Conservation (phyloP, 2,329 filamentous ascomycete genomes). For the Monosporascus sp. region DNA sequence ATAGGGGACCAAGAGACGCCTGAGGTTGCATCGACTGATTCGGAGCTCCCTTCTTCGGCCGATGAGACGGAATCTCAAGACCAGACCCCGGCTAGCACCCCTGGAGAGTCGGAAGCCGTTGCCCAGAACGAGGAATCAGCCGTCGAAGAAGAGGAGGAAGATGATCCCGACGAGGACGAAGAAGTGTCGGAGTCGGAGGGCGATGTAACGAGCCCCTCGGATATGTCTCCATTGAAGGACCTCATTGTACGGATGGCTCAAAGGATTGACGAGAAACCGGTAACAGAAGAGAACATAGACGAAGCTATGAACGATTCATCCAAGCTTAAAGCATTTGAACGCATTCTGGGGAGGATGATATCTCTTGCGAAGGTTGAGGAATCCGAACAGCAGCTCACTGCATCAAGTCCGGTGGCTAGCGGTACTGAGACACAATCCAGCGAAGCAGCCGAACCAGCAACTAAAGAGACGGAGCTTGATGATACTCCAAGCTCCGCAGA, state of each 20-base stretch:
- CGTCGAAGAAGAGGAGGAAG: conserved; percentile 11
- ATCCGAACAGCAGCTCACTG: neutral
- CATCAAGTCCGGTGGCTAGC: neutral
- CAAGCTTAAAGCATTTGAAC: conserved; percentile 45
- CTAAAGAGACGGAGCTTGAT: neutral
- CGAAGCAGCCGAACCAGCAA: neutral
- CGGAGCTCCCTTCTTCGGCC: neutral
- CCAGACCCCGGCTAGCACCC: conserved; percentile 1
- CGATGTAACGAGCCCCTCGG: conserved; percentile 27
- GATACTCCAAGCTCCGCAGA: conserved; percentile 1
- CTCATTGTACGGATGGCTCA: conserved; percentile 48
- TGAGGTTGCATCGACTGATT: neutral
- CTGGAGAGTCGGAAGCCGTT: conserved; percentile 14
- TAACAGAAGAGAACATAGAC: conserved; percentile 17
- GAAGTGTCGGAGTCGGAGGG: conserved; percentile 10
- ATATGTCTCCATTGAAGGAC: conserved; percentile 30
- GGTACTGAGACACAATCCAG: neutral
- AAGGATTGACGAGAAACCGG: conserved; percentile 33
- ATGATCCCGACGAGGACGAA: conserved; percentile 10
- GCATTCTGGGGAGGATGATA: conserved; percentile 45
- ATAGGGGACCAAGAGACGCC: neutral
- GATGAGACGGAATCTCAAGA: conserved; percentile 1
- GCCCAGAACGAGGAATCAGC: conserved; percentile 21
- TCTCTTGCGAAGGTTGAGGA: conserved; percentile 27
- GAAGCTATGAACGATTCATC: conserved; percentile 24